These are phyloP conservation scores for Fusarium mexicanum DNA, from an alignment of 2,329 filamentous ascomycete species.

Conservation along the genomic window DNA sequence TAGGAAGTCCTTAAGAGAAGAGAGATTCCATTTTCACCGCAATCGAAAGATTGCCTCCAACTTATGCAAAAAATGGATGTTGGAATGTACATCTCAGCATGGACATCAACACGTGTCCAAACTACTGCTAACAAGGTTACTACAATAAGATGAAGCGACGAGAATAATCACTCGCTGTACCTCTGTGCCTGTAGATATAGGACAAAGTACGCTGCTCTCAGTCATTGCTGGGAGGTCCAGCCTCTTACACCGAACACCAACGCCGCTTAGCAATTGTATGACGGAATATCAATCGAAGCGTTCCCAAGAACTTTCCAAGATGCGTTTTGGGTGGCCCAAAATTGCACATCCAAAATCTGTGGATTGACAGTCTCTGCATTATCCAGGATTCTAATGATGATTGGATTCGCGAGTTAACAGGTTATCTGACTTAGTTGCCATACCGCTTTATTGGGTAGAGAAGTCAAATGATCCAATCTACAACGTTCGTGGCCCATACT, in stretches of 20 bases:
- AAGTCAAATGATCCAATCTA: not conserved
- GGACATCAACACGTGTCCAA: not conserved
- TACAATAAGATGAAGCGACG: not conserved
- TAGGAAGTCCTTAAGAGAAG: accelerated
- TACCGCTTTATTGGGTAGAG: not conserved
- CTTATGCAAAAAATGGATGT: not conserved
- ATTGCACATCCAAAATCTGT: accelerated
- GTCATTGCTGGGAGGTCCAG: not conserved
- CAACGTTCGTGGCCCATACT: not conserved
- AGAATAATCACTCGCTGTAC: accelerated
- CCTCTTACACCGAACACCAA: not conserved
- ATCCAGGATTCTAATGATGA: not conserved
- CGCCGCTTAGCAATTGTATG: accelerated
- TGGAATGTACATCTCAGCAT: not conserved
- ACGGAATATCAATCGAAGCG: accelerated
- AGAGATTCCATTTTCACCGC: accelerated
- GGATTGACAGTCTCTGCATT: not conserved
- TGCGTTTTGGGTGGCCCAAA: not conserved
- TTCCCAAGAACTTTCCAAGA: not conserved
- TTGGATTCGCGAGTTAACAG: not conserved
- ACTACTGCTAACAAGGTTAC: not conserved
- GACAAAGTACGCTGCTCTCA: not conserved
- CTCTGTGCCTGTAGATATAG: accelerated
- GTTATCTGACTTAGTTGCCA: not conserved
- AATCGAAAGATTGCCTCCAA: not conserved